Evolutionary conservation across 352 stramenopile genomes (phyloP).

Genomic region (Phytophthora cactorum): DNA sequence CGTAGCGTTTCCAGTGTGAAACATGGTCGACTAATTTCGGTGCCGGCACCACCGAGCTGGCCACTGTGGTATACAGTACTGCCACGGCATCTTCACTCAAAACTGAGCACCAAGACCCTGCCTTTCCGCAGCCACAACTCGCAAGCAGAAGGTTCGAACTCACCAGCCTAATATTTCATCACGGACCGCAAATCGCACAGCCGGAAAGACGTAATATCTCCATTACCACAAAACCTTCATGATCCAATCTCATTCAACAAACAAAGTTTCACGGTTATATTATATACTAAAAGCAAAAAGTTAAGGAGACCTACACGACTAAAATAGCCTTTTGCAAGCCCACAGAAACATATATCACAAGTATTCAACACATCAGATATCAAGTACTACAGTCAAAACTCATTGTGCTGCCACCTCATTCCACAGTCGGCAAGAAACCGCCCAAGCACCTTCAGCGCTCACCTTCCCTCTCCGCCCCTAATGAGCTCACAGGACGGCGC

Average conservation of each 20-base stretch:
- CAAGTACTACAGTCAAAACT: background rate
- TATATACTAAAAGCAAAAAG: background rate
- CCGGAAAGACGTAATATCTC: constrained; percentile 4
- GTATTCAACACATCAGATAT: background rate
- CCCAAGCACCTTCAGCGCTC: constrained; percentile 7
- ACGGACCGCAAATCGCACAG: constrained; percentile 14
- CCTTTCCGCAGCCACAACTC: constrained; percentile 10
- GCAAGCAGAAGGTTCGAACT: constrained; percentile 22
- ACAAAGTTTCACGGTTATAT: background rate
- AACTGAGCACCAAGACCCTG: background rate
- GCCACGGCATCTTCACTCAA: constrained; percentile 1
- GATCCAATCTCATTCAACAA: background rate
- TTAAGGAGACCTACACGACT: background rate
- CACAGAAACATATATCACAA: background rate
- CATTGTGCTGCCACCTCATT: background rate
- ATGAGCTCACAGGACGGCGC: constrained; percentile 34
- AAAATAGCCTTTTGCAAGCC: too few relatives aligned
- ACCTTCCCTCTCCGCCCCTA: background rate
- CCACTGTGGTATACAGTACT: background rate
- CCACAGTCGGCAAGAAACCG: constrained; percentile 34
- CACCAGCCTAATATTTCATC: constrained; percentile 24
- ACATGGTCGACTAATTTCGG: background rate
- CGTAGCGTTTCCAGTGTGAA: background rate
- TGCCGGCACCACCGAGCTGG: background rate
- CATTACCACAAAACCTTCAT: constrained; percentile 3